Percentiles rank a stretch among this genome's conserved stretches.
Evolutionary conservation across 768 basidiomycete species (phyloP).

Genomic region (Favolaschia claudopus): DNA sequence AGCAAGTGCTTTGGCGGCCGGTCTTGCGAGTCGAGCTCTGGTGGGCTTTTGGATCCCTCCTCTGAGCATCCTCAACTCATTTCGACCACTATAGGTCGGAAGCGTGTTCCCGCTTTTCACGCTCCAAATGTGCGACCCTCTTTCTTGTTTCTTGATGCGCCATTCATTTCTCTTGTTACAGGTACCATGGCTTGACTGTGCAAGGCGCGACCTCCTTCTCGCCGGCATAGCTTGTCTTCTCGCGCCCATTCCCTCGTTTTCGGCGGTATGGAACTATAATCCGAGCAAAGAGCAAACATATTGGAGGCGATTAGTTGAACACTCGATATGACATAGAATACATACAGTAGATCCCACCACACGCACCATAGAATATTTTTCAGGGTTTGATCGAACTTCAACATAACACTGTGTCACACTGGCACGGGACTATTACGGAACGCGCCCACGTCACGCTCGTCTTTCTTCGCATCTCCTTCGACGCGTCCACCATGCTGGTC

Average conservation of each 20-base stretch:
- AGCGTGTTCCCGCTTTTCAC: constrained; percentile 22
- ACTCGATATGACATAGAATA: no score
- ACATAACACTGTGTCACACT: neutral
- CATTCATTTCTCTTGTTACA: no score
- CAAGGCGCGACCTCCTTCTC: constrained; percentile 20
- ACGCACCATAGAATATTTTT: no score
- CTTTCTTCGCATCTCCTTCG: neutral
- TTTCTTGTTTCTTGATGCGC: no score
- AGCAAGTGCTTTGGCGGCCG: constrained; percentile 22
- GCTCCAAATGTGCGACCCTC: constrained; percentile 29
- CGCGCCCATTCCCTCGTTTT: constrained; percentile 23
- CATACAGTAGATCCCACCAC: no score
- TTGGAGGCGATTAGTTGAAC: neutral
- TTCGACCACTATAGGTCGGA: no score
- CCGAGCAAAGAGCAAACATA: constrained; percentile 9
- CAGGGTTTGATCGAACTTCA: no score
- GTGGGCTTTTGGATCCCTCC: no score
- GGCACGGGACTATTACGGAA: constrained; percentile 14
- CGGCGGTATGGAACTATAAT: constrained; percentile 9
- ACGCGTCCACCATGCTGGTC: constrained; percentile 61
- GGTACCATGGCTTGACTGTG: constrained; percentile 14
- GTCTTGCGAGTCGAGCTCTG: constrained; percentile 19
- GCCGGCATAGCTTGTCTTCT: constrained; percentile 19
- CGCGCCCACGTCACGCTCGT: constrained; percentile 12
- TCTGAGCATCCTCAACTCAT: no score